Base-by-base conservation (phyloP, 2,329 filamentous ascomycete genomes). In the Blastomyces gilchristii region DNA sequence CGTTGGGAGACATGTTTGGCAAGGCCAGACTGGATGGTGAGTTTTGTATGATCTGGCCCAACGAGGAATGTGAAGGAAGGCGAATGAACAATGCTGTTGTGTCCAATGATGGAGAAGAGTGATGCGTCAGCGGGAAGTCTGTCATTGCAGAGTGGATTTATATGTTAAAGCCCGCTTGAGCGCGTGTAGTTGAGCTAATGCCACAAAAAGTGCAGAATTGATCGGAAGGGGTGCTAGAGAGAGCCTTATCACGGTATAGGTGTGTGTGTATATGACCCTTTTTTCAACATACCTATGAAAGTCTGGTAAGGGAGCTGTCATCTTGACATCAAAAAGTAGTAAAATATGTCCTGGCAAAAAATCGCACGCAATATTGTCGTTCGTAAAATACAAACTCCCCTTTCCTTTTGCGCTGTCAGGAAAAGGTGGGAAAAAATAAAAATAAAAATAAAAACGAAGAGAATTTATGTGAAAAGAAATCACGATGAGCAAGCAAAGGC, bases 11-110 rank as follows among this genome's bases (percentile, higher is more conserved):
- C 73, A 70, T 75, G 72, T 52, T 75, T 73, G 41, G 79, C 75
- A 6, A 80, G 72, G 8, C 73, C 76, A 37, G 76, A 72, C 67
- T 81, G 79, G 66, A 81, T 76, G 41, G 74, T 77, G 65, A 80
- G 74, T 63, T 79, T 77, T 57, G 76, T 78, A 67, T 78, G 76
- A 25, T 72, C 70, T 7, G 76, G 75, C 6, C 79, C 79, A 64
- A 81, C 76, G 37, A 79, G 71, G 66, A 81, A 79, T 56, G 75
- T 77, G 64, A 79, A 80, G 22, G 75, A 72, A 45, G 74, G 73
- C 49, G 78, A 80, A 63, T 74, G 73, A 53, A 78, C 71, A 64
- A 79, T 78, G 63, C 76, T 79, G 68, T 69, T 65, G 60, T 64
- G 57, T 57, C 63, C 58, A 59, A 41, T 60, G 50, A 61, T 59